These are phyloP conservation scores for Boletus tomentosulus DNA, from an alignment of 768 basidiomycete genomes.

Conservation along the genomic window DNA sequence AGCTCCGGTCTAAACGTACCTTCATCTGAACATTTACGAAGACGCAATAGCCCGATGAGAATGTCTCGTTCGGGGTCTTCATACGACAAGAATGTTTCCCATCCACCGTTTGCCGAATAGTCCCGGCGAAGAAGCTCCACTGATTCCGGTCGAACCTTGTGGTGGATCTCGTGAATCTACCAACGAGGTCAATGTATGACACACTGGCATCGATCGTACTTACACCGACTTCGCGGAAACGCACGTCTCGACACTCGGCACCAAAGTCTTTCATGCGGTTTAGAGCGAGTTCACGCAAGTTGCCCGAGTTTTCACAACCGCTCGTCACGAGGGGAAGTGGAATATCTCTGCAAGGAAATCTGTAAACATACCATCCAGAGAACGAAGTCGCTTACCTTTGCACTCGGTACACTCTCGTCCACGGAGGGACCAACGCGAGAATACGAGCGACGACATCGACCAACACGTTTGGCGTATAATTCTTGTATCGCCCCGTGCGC, in stretches of 20 bases:
- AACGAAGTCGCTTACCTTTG: constrained; percentile 56
- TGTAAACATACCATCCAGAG: neutral
- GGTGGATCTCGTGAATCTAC: constrained; percentile 97
- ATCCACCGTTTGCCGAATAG: constrained; percentile 95
- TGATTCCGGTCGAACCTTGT: constrained; percentile 93
- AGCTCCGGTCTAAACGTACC: constrained; percentile 96
- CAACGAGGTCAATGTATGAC: neutral
- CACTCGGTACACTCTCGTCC: constrained; percentile 98
- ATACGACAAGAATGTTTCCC: constrained; percentile 99
- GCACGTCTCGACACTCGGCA: constrained; percentile 93
- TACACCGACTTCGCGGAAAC: constrained; percentile 97
- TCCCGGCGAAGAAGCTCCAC: constrained; percentile 94
- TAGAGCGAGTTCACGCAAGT: constrained; percentile 90
- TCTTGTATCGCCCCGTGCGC: constrained; percentile 97
- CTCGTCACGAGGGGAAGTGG: constrained; percentile 94
- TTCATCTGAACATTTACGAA: constrained; percentile 95
- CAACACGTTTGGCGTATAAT: constrained; percentile 97
- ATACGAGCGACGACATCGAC: constrained; percentile 97
- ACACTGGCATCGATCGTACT: constrained; percentile 27
- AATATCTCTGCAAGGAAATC: constrained; percentile 65
- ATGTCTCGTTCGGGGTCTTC: constrained; percentile 98
- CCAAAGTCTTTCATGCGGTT: constrained; percentile 99
- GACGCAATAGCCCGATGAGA: constrained; percentile 84
- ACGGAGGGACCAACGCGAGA: constrained; percentile 93
- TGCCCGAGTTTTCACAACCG: constrained; percentile 97